Base-by-base conservation (phyloP, 2,329 filamentous ascomycete species). In the Cadophora luteo-olivacea region DNA sequence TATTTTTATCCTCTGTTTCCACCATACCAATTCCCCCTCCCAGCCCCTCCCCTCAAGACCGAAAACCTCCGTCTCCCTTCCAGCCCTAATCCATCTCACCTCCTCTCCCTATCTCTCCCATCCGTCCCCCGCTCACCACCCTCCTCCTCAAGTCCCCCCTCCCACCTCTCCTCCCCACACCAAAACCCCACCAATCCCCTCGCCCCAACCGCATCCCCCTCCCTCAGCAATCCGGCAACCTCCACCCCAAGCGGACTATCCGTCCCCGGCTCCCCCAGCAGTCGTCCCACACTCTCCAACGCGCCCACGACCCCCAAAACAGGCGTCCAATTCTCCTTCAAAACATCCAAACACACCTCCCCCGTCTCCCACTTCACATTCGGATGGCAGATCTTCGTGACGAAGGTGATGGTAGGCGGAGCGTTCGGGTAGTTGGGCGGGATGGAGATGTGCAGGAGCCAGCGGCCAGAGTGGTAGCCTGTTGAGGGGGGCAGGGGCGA, bases 261-360 rank as follows among this genome's bases (percentile, higher is more conserved):
- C 58, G 88, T 85, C 78, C 90, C 92, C 0, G 91, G 91, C 70
- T 85, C 88, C 32, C 81, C 84, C 68, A 93, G 82, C 74, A 96
- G 83, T 82, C 92, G 86, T 73, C 91, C 87, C 72, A 95, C 86
- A 58, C 89, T 89, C 74, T 91, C 90, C 76, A 95, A 82, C 70
- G 90, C 91, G 76, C 91, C 87, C 45, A 91, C 86, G 24, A 98
- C 86, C 51, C 91, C 94, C 80, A 97, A 96, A 22, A 93, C 89
- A 0, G 94, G 92, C 68, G 92, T 91, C 95, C 95, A 98, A 22
- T 86, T 86, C 66, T 90, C 86, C 77, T 86, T 86, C 69, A 99
- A 85, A 70, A 98, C 85, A 78, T 97, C 96, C 33, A 98, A 88
- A 80, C 96, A 99, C 77, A 99, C 96, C 81, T 97, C 94, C 74